Percentiles rank a stretch among this genome's conserved stretches.
Conservation (phyloP, 2,329 filamentous ascomycete genomes). For the Aspergillus oerlinghausenensis region DNA sequence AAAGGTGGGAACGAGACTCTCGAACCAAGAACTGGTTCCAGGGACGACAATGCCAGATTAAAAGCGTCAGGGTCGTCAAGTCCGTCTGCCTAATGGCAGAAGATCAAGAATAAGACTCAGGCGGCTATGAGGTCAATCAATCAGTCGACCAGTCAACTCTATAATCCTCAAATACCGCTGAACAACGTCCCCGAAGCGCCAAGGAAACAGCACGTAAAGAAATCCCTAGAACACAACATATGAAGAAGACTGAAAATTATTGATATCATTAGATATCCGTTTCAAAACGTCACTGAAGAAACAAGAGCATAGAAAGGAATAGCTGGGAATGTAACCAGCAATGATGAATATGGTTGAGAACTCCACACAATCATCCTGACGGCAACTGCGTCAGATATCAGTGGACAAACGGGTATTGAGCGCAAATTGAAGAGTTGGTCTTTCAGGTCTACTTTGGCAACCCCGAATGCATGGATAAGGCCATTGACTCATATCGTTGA, state of each 20-base stretch:
- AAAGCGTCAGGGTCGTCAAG: neutral
- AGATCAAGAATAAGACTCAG: slow-evolving; percentile 10
- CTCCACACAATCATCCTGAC: slow-evolving; percentile 10
- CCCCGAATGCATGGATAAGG: neutral
- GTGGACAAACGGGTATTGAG: slow-evolving; percentile 12
- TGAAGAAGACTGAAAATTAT: slow-evolving; percentile 29
- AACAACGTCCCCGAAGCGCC: slow-evolving; percentile 34
- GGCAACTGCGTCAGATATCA: slow-evolving; percentile 13
- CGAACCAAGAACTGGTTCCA: neutral
- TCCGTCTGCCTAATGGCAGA: neutral
- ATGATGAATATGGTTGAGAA: neutral
- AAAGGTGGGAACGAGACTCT: neutral
- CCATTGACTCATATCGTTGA: slow-evolving; percentile 6
- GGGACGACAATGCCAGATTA: neutral
- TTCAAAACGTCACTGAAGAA: slow-evolving; percentile 20
- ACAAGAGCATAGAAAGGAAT: slow-evolving; percentile 8
- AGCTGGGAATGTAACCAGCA: slow-evolving; percentile 8
- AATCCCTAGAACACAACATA: slow-evolving; percentile 28
- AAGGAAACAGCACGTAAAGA: slow-evolving; percentile 28
- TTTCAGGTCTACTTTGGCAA: neutral
- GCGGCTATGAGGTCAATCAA: slow-evolving; percentile 13
- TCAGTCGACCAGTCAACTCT: slow-evolving; percentile 16
- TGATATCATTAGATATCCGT: slow-evolving; percentile 30
- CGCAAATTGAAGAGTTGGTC: slow-evolving; percentile 1
- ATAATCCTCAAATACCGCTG: slow-evolving; percentile 26